Evolutionary conservation across 192 early-diverging fungal genomes (phyloP), one percentile per base, ranked within the genome.

Genomic region (Allomyces arbusculus): DNA sequence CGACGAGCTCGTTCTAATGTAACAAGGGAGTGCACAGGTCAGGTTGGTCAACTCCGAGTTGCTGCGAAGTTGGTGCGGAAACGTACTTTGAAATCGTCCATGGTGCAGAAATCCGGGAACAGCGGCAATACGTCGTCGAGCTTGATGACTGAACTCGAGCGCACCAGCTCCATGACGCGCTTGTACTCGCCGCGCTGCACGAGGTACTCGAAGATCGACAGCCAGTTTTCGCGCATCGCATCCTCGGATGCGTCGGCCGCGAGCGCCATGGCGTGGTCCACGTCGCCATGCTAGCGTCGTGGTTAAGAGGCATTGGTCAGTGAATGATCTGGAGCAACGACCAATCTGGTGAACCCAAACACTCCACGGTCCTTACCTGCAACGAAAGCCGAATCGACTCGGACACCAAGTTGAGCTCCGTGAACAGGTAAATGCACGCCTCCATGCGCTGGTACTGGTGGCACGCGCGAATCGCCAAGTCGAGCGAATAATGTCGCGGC

Each of bases 21-120:
- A 40, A 33, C 44, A 9, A 23, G 24, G 33, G 33, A 40, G 33
- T 40, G 33, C 5, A 40, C 33, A 7, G 33, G 33, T 40, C 33
- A 40, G 33, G 4, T 58, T 6, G 50, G 2, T 58, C 4, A 6
- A 58, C 16, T 58, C 50, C 12, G 16, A 20, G 12, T 58, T 58
- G 20, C 61, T 16, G n/a, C 20, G 16, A 23, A 11, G 44, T 8
- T 50, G 0, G 40, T 3, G 28, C 44, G 16, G 8, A 23, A 64
- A 10, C 14, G 44, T 71, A 77, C 75, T 75, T 97, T 97, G 75
- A 99, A 95, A 70, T 96, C 89, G 69, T 99, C 91, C 71, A 99
- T 97, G 0, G 90, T 78, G 1, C 93, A 89, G 77, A 97, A 96
- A 69, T 96, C 96, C 0, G 94, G 96, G 72, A 99, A 99, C 70